These are phyloP conservation scores for Brassica incana DNA, from an alignment of 345 rosid species.

Conservation along the genomic window DNA sequence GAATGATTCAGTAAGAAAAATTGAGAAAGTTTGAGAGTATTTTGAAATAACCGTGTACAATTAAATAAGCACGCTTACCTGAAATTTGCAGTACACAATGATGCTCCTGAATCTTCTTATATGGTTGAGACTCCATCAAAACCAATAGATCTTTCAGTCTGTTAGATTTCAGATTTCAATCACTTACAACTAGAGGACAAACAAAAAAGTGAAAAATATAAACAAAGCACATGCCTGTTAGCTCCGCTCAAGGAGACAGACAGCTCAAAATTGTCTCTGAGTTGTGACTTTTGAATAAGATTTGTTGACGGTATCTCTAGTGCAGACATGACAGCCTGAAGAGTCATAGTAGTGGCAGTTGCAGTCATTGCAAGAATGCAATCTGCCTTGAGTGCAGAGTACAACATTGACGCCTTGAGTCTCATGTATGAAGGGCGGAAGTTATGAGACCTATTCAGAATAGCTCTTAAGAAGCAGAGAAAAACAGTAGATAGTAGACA, in stretches of 20 bases:
- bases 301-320: slow-evolving; percentile 78
- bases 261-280: slow-evolving; percentile 73
- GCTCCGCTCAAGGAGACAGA: slow-evolving; percentile 73
- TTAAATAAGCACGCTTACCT: slow-evolving; percentile 47
- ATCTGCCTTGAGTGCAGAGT: slow-evolving; percentile 55
- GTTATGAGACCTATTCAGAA: slow-evolving; percentile 80
- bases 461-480: slow-evolving; percentile 21
- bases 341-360: slow-evolving; percentile 74
- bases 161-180: slow-evolving; percentile 26
- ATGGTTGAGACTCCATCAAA: slow-evolving; percentile 70
- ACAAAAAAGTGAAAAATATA: slow-evolving; percentile 7
- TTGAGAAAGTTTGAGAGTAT: neutral
- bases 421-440: slow-evolving; percentile 97
- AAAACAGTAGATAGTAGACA: neutral
- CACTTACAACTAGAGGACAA: slow-evolving; percentile 9
- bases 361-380: slow-evolving; percentile 98
- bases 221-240: slow-evolving; percentile 58
- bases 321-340: slow-evolving; percentile 81
- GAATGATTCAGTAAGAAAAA: slow-evolving; percentile 5
- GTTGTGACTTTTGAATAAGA: slow-evolving; percentile 65
- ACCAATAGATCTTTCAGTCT: slow-evolving; percentile 84
- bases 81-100: slow-evolving; percentile 95
- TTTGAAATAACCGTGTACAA: neutral
- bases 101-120: slow-evolving; percentile 66
- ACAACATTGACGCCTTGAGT: slow-evolving; percentile 83